phyloP scores from a whole-genome alignment of 116 monocot species.

The Phalaenopsis hybrid region DNA sequence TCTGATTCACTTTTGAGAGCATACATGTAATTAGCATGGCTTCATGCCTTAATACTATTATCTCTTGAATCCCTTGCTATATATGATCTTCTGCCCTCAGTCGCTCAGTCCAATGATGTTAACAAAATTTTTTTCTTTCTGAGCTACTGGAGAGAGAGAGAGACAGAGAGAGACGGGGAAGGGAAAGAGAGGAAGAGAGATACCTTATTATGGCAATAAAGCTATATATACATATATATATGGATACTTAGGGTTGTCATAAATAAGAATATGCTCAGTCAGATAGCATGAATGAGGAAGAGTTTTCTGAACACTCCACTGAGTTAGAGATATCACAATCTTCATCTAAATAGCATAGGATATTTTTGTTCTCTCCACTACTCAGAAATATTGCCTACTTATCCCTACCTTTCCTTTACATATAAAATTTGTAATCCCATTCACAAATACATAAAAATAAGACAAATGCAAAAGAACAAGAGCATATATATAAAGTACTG shows the following conservation, averaged over 20 bases:
- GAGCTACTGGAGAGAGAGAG: too few species aligned
- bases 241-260: too few species aligned
- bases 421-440: too few species aligned
- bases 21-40: neutral
- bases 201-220: too few species aligned
- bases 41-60: neutral
- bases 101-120: too few species aligned
- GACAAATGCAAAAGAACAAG: slow-evolving; percentile 4
- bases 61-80: too few species aligned
- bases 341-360: neutral
- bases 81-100: too few species aligned
- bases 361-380: neutral
- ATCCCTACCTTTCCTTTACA: too few species aligned
- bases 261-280: neutral
- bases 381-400: neutral
- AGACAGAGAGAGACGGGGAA: too few species aligned
- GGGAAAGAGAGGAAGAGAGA: too few species aligned
- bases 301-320: neutral
- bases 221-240: too few species aligned
- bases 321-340: neutral
- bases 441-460: neutral
- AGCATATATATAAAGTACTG: slow-evolving; percentile 2
- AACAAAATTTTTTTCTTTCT: too few species aligned
- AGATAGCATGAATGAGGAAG: neutral
- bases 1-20: neutral